Conservation (phyloP, 768 basidiomycete species). For the Dendrothele bispora region DNA sequence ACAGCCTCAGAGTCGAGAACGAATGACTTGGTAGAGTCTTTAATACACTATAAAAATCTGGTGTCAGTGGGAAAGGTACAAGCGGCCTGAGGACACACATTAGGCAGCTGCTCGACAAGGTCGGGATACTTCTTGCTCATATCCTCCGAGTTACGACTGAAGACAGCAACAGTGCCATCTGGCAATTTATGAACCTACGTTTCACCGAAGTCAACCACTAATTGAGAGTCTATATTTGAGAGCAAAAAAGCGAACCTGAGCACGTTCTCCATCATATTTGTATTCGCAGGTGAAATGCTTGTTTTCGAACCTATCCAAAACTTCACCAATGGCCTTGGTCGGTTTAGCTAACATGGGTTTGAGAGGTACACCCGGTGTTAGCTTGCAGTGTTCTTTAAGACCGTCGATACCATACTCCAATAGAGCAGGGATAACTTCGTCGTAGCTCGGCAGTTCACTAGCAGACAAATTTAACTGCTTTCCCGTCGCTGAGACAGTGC, state of each 20-base stretch:
- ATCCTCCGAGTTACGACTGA: slow-evolving; percentile 97
- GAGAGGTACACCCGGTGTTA: slow-evolving; percentile 93
- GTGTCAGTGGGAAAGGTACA: background rate
- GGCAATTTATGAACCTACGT: slow-evolving; percentile 79
- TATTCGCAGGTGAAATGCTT: slow-evolving; percentile 98
- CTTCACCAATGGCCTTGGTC: slow-evolving; percentile 97
- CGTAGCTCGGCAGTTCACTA: slow-evolving; percentile 92
- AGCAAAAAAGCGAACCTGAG: slow-evolving; percentile 55
- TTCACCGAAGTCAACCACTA: background rate
- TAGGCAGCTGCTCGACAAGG: slow-evolving; percentile 90
- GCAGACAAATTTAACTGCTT: slow-evolving; percentile 3
- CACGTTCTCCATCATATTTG: slow-evolving; percentile 98
- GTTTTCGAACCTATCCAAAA: slow-evolving; percentile 93
- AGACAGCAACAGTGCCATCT: slow-evolving; percentile 84
- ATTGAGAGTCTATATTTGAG: background rate
- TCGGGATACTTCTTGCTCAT: slow-evolving; percentile 99
- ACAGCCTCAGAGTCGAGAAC: slow-evolving; percentile 97
- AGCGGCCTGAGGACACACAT: slow-evolving; percentile 42
- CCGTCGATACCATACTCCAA: slow-evolving; percentile 74
- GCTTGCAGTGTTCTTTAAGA: slow-evolving; percentile 74
- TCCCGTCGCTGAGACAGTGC: background rate
- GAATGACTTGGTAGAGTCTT: slow-evolving; percentile 80
- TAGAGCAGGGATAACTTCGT: slow-evolving; percentile 88
- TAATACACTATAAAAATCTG: slow-evolving; percentile 66
- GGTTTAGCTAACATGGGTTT: slow-evolving; percentile 99